These are phyloP conservation scores for Gnomoniopsis smithogilvyi DNA, from an alignment of 2,329 filamentous ascomycete species.

Conservation along the genomic window DNA sequence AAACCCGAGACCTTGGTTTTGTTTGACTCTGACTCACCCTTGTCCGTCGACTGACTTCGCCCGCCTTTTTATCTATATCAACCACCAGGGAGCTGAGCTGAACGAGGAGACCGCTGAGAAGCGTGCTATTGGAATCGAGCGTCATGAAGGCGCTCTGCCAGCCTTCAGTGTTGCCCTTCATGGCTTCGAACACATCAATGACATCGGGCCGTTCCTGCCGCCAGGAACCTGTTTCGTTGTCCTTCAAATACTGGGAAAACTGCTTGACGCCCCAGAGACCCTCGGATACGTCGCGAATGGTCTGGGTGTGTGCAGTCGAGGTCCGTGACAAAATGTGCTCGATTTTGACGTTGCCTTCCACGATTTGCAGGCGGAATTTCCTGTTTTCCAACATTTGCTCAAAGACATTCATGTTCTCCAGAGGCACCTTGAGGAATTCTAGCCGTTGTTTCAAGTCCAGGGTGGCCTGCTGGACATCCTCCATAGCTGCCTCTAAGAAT, in stretches of 20 bases:
- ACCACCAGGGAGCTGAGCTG: constrained; percentile 74
- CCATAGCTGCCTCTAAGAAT: constrained; percentile 80
- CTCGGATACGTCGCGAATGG: constrained; percentile 73
- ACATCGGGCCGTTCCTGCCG: constrained; percentile 60
- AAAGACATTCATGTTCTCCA: constrained; percentile 79
- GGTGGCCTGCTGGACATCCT: constrained; percentile 77
- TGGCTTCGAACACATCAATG: constrained; percentile 76
- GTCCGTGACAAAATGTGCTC: constrained; percentile 86
- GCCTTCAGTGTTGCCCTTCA: constrained; percentile 89
- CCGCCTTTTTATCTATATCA: constrained; percentile 83
- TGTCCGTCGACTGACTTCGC: constrained; percentile 75
- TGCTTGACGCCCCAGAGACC: constrained; percentile 73
- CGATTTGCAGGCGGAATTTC: constrained; percentile 75
- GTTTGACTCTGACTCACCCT: constrained; percentile 51
- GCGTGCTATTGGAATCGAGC: constrained; percentile 68
- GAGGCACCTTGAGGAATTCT: constrained; percentile 74
- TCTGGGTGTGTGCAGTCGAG: constrained; percentile 69
- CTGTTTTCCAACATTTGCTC: constrained; percentile 85
- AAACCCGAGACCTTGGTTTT: constrained; percentile 9
- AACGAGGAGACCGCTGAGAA: constrained; percentile 66
- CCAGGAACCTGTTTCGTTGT: constrained; percentile 60
- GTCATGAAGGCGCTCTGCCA: constrained; percentile 81
- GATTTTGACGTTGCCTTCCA: constrained; percentile 86
- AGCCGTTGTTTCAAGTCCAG: constrained; percentile 78
- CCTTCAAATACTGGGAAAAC: constrained; percentile 71